These are phyloP conservation scores for Lycium ferocissimum DNA, from an alignment of 257 asterid genomes.

Conservation along the genomic window DNA sequence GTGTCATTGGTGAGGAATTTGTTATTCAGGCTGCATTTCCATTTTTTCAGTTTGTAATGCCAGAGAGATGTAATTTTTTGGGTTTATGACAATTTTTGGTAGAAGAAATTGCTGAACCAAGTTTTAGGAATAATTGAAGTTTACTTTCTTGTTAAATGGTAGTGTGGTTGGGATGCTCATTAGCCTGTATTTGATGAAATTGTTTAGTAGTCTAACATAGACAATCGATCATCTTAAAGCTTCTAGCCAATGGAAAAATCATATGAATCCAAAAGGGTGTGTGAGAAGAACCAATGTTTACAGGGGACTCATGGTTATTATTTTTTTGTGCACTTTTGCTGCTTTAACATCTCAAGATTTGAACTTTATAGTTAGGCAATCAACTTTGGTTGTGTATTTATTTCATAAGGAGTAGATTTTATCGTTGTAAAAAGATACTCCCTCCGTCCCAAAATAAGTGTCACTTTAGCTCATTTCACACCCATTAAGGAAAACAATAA, in stretches of 20 bases:
- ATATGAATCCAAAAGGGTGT: background rate
- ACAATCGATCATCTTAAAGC: background rate
- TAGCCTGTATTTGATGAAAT: background rate
- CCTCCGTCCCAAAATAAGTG: too few species aligned
- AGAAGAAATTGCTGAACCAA: slow-evolving; percentile 5
- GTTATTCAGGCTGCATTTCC: background rate
- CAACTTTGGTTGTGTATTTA: background rate
- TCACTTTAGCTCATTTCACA: too few species aligned
- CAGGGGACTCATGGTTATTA: background rate
- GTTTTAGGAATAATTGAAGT: background rate
- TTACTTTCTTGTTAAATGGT: background rate
- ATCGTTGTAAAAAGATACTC: background rate
- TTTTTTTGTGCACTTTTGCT: background rate
- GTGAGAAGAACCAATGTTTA: background rate
- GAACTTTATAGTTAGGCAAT: background rate
- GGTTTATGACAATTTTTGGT: background rate
- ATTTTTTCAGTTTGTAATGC: background rate
- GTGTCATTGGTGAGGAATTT: slow-evolving; percentile 29
- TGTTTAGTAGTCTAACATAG: too few species aligned
- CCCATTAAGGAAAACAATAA: too few species aligned
- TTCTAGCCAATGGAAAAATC: background rate
- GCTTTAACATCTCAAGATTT: background rate
- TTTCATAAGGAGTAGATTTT: background rate
- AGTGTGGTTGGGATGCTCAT: background rate
- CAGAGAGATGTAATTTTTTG: background rate